Conservation (phyloP, 768 basidiomycete genomes). For the Leucosporidium yakuticum region DNA sequence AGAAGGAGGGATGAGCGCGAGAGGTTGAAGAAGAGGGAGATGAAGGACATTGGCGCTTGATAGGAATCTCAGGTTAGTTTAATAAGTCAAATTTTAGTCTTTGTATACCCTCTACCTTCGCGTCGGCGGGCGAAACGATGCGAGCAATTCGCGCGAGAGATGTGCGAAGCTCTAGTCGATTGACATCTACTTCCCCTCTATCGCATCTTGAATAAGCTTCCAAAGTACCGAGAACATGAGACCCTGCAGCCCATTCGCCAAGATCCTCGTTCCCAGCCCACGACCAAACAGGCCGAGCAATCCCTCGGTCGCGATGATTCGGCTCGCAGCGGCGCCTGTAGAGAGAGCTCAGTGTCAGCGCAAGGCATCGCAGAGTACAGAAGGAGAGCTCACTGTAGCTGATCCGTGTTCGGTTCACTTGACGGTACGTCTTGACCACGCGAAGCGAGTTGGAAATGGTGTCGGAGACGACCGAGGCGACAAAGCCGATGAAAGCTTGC, state of each 20-base stretch:
- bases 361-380: not conserved
- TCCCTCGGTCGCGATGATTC: constrained; percentile 71
- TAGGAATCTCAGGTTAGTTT: too few species aligned
- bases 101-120: too few species aligned
- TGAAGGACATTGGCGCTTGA: too few species aligned
- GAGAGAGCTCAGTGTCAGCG: too few species aligned
- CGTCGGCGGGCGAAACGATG: too few species aligned
- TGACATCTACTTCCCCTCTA: constrained; percentile 9
- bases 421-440: constrained; percentile 92
- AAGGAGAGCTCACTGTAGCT: constrained; percentile 53
- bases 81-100: too few species aligned
- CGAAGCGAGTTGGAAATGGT: constrained; percentile 79
- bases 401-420: constrained; percentile 75
- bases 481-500: constrained; percentile 86
- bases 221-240: constrained; percentile 86
- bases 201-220: constrained; percentile 71
- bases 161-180: too few species aligned
- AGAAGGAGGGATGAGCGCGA: too few species aligned
- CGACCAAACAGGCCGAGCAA: constrained; percentile 74
- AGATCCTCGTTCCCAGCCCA: constrained; percentile 78
- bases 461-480: constrained; percentile 77
- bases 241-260: constrained; percentile 87
- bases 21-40: too few species aligned
- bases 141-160: too few species aligned
- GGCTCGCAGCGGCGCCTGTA: constrained; percentile 59